Conservation (phyloP, 352 stramenopile genomes). For the Phytophthora nicotianae region DNA sequence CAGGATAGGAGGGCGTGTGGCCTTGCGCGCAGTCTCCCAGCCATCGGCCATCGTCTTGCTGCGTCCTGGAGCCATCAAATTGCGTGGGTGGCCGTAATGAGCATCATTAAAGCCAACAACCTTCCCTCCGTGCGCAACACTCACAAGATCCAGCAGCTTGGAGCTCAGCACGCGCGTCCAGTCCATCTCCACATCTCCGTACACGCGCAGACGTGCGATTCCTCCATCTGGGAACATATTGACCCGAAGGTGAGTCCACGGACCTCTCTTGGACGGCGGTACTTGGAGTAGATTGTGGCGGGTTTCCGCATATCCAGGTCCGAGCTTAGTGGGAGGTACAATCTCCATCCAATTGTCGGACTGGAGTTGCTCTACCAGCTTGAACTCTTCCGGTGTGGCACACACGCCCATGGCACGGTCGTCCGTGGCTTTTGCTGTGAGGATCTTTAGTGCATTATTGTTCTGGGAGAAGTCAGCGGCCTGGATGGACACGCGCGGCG, state of each 20-base stretch:
- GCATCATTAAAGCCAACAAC: slow-evolving; percentile 93
- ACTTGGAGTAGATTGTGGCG: slow-evolving; percentile 87
- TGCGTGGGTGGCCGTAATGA: slow-evolving; percentile 94
- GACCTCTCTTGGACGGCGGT: slow-evolving; percentile 34
- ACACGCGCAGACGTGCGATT: slow-evolving; percentile 89
- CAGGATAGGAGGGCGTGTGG: slow-evolving; percentile 78
- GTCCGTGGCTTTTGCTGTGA: slow-evolving; percentile 44
- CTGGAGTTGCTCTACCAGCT: slow-evolving; percentile 51
- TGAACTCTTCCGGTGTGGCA: slow-evolving; percentile 45
- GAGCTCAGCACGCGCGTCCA: slow-evolving; percentile 56
- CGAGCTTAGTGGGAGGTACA: slow-evolving; percentile 50
- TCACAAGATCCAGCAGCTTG: slow-evolving; percentile 87
- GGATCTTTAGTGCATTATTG: slow-evolving; percentile 38
- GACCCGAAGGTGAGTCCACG: slow-evolving; percentile 90
- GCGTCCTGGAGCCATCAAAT: slow-evolving; percentile 86
- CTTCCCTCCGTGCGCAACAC: slow-evolving; percentile 79
- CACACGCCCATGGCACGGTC: slow-evolving; percentile 62
- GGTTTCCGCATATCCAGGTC: slow-evolving; percentile 85
- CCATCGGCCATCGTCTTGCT: slow-evolving; percentile 94
- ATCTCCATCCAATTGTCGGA: slow-evolving; percentile 72
- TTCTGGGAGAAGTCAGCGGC: slow-evolving; percentile 52
- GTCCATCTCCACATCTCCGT: slow-evolving; percentile 68
- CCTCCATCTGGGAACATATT: slow-evolving; percentile 95
- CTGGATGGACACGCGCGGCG: slow-evolving; percentile 89
- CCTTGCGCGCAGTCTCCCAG: slow-evolving; percentile 95